Percentiles rank a stretch among this genome's conserved stretches.
Evolutionary conservation across 441 rosid genomes (phyloP).

Genomic region (Flueggea neowawraea): DNA sequence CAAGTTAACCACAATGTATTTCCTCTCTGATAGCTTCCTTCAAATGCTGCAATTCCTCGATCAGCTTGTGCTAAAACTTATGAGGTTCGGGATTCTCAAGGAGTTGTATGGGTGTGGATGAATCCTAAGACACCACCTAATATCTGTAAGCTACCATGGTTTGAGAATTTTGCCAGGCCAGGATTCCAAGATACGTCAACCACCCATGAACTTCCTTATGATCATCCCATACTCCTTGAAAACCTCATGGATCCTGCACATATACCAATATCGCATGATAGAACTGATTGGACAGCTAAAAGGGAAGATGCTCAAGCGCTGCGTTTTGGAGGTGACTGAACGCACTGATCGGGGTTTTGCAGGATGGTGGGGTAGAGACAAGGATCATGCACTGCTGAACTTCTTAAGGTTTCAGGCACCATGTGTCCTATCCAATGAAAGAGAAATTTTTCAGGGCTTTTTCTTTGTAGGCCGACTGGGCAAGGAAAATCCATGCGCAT

Average conservation of each 20-base stretch:
- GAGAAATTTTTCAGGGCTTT: slow-evolving; percentile 74
- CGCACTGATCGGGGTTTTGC: slow-evolving; percentile 78
- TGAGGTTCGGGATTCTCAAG: slow-evolving; percentile 81
- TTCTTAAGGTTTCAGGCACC: slow-evolving; percentile 78
- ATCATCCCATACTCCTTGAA: slow-evolving; percentile 90
- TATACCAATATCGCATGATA: slow-evolving; percentile 86
- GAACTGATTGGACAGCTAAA: slow-evolving; percentile 81
- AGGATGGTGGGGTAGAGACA: slow-evolving; percentile 85
- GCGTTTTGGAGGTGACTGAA: slow-evolving; percentile 64
- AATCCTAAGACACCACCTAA: slow-evolving; percentile 63
- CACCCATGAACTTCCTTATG: slow-evolving; percentile 88
- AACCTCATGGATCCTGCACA: slow-evolving; percentile 99
- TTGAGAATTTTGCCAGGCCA: slow-evolving; percentile 74
- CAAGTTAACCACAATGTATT: background rate
- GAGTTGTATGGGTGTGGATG: slow-evolving; percentile 98
- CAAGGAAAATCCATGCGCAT: slow-evolving; percentile 97
- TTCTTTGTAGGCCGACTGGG: slow-evolving; percentile 94
- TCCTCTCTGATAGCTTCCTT: slow-evolving; percentile 54
- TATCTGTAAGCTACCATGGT: slow-evolving; percentile 73
- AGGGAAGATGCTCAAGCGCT: slow-evolving; percentile 89
- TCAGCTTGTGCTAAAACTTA: slow-evolving; percentile 69
- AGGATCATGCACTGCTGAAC: slow-evolving; percentile 43
- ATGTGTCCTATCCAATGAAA: slow-evolving; percentile 68
- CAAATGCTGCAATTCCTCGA: slow-evolving; percentile 70
- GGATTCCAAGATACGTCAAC: slow-evolving; percentile 68